Conservation (phyloP, 805 yeast species). For the Scheffersomyces lignosus region DNA sequence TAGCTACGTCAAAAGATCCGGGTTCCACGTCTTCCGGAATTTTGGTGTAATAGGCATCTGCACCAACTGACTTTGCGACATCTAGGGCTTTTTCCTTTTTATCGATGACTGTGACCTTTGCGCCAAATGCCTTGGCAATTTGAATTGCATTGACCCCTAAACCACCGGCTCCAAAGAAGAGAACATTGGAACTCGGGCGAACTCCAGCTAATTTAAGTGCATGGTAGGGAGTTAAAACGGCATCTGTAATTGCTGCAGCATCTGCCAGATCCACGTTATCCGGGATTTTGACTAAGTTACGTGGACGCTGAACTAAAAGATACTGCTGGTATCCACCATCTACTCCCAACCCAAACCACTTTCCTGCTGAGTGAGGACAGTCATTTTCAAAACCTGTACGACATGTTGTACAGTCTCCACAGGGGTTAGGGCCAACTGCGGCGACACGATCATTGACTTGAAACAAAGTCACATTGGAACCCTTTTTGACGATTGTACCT, state of each 20-base stretch:
- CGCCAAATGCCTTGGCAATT: slow-evolving; percentile 20
- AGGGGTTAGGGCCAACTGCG: slow-evolving; percentile 16
- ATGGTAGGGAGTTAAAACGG: slow-evolving; percentile 32
- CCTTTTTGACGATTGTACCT: slow-evolving; percentile 18
- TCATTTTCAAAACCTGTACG: slow-evolving; percentile 24
- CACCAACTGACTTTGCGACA: not conserved
- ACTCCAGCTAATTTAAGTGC: slow-evolving; percentile 27
- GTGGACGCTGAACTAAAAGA: slow-evolving; percentile 15
- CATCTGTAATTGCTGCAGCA: slow-evolving; percentile 33
- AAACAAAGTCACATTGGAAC: slow-evolving; percentile 5
- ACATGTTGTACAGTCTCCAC: slow-evolving; percentile 23
- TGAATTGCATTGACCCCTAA: slow-evolving; percentile 32
- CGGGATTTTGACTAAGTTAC: slow-evolving; percentile 22
- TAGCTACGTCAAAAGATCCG: not conserved
- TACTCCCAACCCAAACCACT: slow-evolving; percentile 23
- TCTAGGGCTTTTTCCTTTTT: not conserved
- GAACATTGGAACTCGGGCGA: slow-evolving; percentile 18
- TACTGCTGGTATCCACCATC: slow-evolving; percentile 35
- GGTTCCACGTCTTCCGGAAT: not conserved
- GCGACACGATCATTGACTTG: slow-evolving; percentile 13
- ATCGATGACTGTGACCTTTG: slow-evolving; percentile 15
- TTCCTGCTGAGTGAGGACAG: slow-evolving; percentile 11
- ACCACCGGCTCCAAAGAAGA: slow-evolving; percentile 33
- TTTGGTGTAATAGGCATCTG: not conserved
- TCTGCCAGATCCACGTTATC: slow-evolving; percentile 23